Conservation (phyloP, 176 grass and related monocot genomes). For the Guadua angustifolia region DNA sequence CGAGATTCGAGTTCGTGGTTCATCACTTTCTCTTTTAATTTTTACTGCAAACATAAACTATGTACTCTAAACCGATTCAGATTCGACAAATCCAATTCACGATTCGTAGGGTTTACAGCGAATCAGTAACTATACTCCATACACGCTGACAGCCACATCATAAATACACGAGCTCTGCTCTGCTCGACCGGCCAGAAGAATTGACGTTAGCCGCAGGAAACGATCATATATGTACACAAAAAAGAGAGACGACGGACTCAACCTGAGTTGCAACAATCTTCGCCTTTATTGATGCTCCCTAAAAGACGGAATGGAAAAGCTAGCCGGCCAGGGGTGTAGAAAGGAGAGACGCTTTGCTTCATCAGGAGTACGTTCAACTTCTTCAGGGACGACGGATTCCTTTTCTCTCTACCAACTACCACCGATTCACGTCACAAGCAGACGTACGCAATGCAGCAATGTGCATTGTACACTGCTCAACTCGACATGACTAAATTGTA, state of each 20-base stretch:
- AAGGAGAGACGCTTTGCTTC: slow-evolving; percentile 34
- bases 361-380: not conserved
- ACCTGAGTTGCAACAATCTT: not conserved
- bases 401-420: slow-evolving; percentile 21
- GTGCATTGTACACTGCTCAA: not conserved
- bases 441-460: slow-evolving; percentile 2
- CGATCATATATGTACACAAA: not conserved
- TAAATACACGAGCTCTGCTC: not conserved
- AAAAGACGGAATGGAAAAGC: slow-evolving; percentile 37
- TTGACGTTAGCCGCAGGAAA: not conserved
- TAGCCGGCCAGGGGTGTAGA: not conserved
- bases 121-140: too few relatives aligned
- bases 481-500: slow-evolving; percentile 8
- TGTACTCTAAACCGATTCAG: too few relatives aligned
- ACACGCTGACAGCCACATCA: not conserved
- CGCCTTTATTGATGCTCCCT: slow-evolving; percentile 41
- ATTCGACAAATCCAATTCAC: too few relatives aligned
- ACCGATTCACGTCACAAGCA: slow-evolving; percentile 25
- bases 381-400: not conserved
- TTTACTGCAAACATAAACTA: too few relatives aligned
- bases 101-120: too few relatives aligned
- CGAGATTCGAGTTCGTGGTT: too few relatives aligned
- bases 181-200: not conserved
- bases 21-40: too few relatives aligned
- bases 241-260: not conserved